Evolutionary conservation across 192 early-diverging fungal species (phyloP).

Genomic region (Podila minutissima): DNA sequence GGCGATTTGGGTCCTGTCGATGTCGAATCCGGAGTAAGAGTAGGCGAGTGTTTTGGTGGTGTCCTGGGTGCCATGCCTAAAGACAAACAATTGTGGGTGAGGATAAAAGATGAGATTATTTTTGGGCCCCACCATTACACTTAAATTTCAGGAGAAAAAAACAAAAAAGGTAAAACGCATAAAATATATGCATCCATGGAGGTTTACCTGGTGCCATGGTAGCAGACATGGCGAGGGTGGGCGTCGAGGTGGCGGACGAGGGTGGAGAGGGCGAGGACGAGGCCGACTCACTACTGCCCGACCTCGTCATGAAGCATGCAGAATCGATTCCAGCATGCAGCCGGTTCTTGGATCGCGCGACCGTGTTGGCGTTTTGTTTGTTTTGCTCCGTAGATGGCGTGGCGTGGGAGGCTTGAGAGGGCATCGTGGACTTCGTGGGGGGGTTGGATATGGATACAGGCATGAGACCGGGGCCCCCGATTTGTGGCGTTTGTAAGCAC

Average conservation of each 20-base stretch:
- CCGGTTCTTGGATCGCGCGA: slow-evolving; percentile 20
- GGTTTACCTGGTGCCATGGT: not conserved
- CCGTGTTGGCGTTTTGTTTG: not conserved
- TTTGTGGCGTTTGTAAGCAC: slow-evolving; percentile 4
- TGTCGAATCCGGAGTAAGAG: not conserved
- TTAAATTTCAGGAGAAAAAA: not conserved
- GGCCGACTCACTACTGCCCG: slow-evolving; percentile 18
- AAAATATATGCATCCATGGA: not conserved
- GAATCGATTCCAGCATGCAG: slow-evolving; percentile 29
- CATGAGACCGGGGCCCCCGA: not conserved
- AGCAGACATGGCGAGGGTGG: not conserved
- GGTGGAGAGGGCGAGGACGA: slow-evolving; percentile 17
- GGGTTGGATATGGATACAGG: not conserved
- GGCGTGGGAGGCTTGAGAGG: not conserved
- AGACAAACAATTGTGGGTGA: not conserved
- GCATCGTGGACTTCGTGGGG: not conserved
- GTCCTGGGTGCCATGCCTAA: not conserved
- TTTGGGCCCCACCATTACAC: too few relatives aligned
- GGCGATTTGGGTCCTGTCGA: not conserved
- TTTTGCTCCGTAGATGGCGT: not conserved
- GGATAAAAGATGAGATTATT: too few relatives aligned
- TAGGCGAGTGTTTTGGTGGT: not conserved
- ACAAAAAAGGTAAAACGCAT: not conserved
- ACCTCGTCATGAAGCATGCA: slow-evolving; percentile 33
- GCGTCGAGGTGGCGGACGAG: slow-evolving; percentile 19